phyloP scores from a whole-genome alignment of 2,329 filamentous ascomycete species.

The Aspergillus sp. region DNA sequence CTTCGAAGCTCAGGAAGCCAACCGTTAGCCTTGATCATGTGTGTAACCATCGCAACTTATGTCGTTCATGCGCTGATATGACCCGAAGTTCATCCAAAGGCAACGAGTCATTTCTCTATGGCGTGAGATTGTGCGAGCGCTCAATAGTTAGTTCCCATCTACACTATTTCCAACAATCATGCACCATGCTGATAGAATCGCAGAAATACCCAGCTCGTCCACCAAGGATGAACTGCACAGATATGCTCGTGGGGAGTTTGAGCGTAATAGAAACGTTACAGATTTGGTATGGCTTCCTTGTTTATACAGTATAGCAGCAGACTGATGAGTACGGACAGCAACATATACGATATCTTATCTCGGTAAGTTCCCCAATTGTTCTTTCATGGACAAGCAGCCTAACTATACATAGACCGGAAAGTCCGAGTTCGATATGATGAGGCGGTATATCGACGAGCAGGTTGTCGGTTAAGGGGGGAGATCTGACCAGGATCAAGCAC shows the following conservation, averaged over 20 bases:
- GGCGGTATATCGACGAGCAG: constrained; percentile 50
- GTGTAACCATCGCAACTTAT: constrained; percentile 14
- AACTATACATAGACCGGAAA: constrained; percentile 43
- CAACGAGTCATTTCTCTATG: constrained; percentile 47
- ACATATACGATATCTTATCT: constrained; percentile 50
- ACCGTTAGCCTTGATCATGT: constrained; percentile 44
- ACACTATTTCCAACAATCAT: background rate
- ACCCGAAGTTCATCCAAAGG: constrained; percentile 43
- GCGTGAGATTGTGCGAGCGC: constrained; percentile 44
- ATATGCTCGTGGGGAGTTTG: constrained; percentile 49
- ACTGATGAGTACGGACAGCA: constrained; percentile 23
- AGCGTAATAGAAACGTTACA: constrained; percentile 44
- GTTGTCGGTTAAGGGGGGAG: constrained; percentile 25
- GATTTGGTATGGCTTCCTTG: constrained; percentile 38
- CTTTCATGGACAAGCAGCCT: background rate
- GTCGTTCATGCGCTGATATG: constrained; percentile 9
- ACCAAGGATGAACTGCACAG: constrained; percentile 43
- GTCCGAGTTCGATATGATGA: constrained; percentile 50
- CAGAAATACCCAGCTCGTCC: constrained; percentile 43
- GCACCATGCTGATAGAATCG: background rate
- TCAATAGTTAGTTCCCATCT: constrained; percentile 36
- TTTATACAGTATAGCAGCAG: background rate
- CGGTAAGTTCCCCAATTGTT: constrained; percentile 28
- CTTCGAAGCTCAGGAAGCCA: constrained; percentile 40
- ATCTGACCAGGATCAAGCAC: background rate